Evolutionary conservation across 2,329 filamentous ascomycete genomes (phyloP), one percentile per base, ranked within the genome.

Genomic region (Penicillium carneum): DNA sequence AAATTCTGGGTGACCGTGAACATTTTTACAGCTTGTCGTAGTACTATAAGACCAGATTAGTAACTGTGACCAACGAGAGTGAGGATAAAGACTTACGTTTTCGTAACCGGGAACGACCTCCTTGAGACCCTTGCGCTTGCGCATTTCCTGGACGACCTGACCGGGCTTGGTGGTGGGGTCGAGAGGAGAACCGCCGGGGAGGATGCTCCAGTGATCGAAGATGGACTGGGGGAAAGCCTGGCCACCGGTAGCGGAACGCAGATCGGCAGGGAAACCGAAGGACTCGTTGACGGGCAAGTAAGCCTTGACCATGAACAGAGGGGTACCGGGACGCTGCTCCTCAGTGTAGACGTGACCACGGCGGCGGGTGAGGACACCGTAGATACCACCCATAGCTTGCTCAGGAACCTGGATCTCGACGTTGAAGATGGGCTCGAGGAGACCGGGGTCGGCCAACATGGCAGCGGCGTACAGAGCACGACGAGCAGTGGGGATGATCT

Each of bases 71-170:
- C 52, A 23, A 46, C 2, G 47, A 0, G 8, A 26, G 9, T 43
- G 29, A 36, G 6, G 39, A 45, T 31, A 38, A 23, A 11, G 38
- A 91, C 92, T 92, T 88, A 95, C 92, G 88, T 97, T 96, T 80
- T 92, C 92, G 85, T 93, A 89, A 80, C 90, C 91, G 75, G 95
- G 94, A 80, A 97, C 91, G 76, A 92, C 88, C 78, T 90, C 84
- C 92, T 99, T 99, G 87, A 99, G 86, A 92, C 94, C 95, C 92
- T 99, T 99, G 84, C 94, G 92, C 90, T 97, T 97, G 80, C 95
- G 93, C 90, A 96, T 96, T 63, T 90, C 87, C 79, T 86, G 84
- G 74, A 98, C 92, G 75, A 97, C 86, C 79, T 87, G 82, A 80
- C 93, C 95, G 75, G 90, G 87, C 87, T 93, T 92, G 77, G 87